These are phyloP conservation scores for Thalassiosira profunda DNA, from an alignment of 108 stramenopile genomes.

Conservation along the genomic window DNA sequence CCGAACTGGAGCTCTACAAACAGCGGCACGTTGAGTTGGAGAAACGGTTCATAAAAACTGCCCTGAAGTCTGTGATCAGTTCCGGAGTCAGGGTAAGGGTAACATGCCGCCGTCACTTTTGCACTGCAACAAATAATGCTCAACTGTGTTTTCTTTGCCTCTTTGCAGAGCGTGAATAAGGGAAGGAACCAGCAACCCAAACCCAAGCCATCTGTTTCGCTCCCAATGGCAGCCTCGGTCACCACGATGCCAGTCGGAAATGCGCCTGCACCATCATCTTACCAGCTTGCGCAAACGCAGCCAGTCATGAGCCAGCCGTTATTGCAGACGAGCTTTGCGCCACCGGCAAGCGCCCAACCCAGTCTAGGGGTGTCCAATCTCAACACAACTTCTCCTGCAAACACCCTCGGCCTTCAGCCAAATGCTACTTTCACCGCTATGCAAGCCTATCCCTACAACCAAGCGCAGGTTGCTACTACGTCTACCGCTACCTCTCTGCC, in stretches of 20 bases:
- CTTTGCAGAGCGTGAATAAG: not conserved
- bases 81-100: not conserved
- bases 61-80: slow-evolving; percentile 3
- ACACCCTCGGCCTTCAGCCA: too few relatives aligned
- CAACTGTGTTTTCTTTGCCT: not conserved
- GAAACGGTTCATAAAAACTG: slow-evolving; percentile 20
- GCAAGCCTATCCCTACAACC: too few relatives aligned
- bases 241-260: not conserved
- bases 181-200: not conserved
- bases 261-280: too few relatives aligned
- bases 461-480: too few relatives aligned
- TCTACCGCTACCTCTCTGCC: too few relatives aligned
- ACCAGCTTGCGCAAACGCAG: too few relatives aligned
- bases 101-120: slow-evolving; percentile 6
- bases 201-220: not conserved
- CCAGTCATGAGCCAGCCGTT: too few relatives aligned
- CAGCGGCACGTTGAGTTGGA: slow-evolving; percentile 23
- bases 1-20: not conserved
- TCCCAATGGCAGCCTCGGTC: not conserved
- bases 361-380: too few relatives aligned
- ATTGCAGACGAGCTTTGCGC: too few relatives aligned
- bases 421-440: too few relatives aligned
- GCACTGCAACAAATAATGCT: not conserved
- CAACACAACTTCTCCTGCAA: too few relatives aligned
- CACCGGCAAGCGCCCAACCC: too few relatives aligned